A percentile compares a stretch with the other conserved stretches of the same genome.
Evolutionary conservation across 805 yeast genomes (phyloP).

Genomic region (Yarrowia porcina): DNA sequence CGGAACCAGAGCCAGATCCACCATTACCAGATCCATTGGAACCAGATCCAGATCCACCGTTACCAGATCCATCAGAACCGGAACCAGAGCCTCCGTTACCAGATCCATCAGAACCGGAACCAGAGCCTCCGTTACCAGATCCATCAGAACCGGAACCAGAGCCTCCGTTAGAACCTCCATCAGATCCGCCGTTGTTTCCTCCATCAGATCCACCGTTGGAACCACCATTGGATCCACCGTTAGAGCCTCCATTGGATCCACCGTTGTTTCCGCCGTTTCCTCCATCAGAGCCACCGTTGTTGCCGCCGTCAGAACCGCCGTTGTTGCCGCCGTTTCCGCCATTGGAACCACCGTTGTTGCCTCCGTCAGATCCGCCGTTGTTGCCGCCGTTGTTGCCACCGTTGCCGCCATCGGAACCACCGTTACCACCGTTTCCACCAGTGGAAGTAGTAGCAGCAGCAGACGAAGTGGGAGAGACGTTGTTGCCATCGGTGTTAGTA

Average conservation of each 20-base stretch:
- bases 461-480: too few relatives aligned
- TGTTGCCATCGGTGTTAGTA: too few relatives aligned
- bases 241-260: background rate
- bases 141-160: background rate
- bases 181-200: background rate
- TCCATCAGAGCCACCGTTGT: background rate
- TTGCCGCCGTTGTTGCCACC: background rate
- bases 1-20: background rate
- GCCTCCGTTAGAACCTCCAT: background rate
- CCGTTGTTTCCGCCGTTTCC: background rate
- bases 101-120: background rate
- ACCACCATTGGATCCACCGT: background rate
- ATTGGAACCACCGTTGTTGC: background rate
- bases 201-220: background rate
- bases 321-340: background rate
- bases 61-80: background rate
- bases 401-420: background rate
- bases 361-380: background rate
- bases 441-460: too few relatives aligned
- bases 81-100: background rate
- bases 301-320: background rate
- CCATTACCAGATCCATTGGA: background rate
- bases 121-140: background rate
- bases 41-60: background rate
- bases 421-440: background rate